phyloP scores from a whole-genome alignment of 2,329 filamentous ascomycete genomes.

The Pseudonectria foliicola region DNA sequence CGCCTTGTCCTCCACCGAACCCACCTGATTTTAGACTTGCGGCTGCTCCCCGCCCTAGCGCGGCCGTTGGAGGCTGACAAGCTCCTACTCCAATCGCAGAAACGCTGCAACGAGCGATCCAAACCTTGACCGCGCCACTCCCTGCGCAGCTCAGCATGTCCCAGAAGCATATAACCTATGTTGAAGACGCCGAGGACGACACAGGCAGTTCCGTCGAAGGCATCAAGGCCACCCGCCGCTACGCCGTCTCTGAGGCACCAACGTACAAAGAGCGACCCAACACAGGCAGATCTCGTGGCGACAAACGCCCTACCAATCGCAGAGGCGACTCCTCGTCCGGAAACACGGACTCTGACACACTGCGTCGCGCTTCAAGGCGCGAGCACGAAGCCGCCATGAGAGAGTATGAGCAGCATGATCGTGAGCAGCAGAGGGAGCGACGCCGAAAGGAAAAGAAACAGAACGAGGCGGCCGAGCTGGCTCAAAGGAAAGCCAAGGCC shows the following conservation, averaged over 20 bases:
- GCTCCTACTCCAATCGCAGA: conserved; percentile 8
- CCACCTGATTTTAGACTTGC: conserved; percentile 8
- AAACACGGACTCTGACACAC: conserved; percentile 38
- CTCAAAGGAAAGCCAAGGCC: conserved; percentile 18
- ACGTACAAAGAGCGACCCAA: conserved; percentile 42
- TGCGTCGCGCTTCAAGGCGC: conserved; percentile 29
- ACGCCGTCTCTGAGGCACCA: conserved; percentile 41
- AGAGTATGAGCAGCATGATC: conserved; percentile 19
- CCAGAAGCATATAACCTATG: conserved; percentile 33
- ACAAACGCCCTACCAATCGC: conserved; percentile 25
- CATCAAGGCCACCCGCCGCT: conserved; percentile 33
- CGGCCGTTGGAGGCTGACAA: conserved; percentile 21
- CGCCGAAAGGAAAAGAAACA: conserved; percentile 21
- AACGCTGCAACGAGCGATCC: conserved; percentile 13
- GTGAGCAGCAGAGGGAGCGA: conserved; percentile 21
- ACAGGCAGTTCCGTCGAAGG: conserved; percentile 35
- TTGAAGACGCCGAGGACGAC: conserved; percentile 49
- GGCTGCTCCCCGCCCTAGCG: conserved; percentile 22
- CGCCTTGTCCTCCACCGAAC: conserved; percentile 14
- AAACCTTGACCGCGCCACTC: conserved; percentile 15
- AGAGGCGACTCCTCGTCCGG: conserved; percentile 34
- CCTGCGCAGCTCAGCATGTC: conserved; percentile 34
- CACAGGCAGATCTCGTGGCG: conserved; percentile 40
- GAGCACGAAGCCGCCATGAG: conserved; percentile 20
- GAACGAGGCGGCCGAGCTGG: conserved; percentile 18